Conservation (phyloP, 139 green algal species). For the Yamagishiella unicocca region DNA sequence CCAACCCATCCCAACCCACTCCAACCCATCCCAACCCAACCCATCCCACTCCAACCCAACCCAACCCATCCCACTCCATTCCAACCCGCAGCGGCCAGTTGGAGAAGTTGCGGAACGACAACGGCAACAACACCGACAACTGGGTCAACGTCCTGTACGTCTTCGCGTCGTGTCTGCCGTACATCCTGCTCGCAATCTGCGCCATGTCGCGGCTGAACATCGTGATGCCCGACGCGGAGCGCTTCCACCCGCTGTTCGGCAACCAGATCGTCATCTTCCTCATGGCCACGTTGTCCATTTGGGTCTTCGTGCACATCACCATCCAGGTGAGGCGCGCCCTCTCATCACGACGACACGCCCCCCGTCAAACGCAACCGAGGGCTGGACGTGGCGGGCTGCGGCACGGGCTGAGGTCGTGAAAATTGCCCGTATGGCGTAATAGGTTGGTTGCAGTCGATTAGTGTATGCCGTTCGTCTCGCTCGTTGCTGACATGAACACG, state of each 20-base stretch:
- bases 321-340: constrained; percentile 46
- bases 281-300: constrained; percentile 51
- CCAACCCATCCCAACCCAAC: too few relatives aligned
- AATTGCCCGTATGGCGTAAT: too few relatives aligned
- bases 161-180: constrained; percentile 31
- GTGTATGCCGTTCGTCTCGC: too few relatives aligned
- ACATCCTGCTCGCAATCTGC: constrained; percentile 53
- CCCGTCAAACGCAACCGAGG: too few relatives aligned
- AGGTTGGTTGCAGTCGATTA: too few relatives aligned
- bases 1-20: too few relatives aligned
- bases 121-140: constrained; percentile 66
- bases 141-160: constrained; percentile 55
- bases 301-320: constrained; percentile 27
- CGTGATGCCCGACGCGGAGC: not conserved
- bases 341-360: too few relatives aligned
- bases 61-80: too few relatives aligned
- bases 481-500: too few relatives aligned
- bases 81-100: constrained; percentile 50
- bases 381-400: too few relatives aligned
- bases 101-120: constrained; percentile 66
- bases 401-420: too few relatives aligned
- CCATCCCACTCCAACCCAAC: too few relatives aligned
- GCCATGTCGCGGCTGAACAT: constrained; percentile 53
- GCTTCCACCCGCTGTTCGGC: constrained; percentile 7
- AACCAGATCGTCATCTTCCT: constrained; percentile 57